Evolutionary conservation across 2,329 filamentous ascomycete species (phyloP).

Genomic region (Blastomyces percursus): DNA sequence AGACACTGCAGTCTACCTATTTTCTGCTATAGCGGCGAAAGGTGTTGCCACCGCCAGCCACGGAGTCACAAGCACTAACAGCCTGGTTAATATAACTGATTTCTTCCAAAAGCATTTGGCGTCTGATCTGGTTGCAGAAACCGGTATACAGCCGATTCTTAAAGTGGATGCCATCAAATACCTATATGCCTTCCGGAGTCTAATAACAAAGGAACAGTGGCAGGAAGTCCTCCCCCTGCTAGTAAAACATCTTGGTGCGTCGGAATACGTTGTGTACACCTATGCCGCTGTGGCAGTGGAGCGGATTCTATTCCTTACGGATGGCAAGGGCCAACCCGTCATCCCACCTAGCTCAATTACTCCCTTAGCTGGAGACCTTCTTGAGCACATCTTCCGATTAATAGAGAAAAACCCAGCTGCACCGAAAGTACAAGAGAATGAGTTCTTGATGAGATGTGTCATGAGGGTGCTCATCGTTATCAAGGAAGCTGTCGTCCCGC

Average conservation of each 20-base stretch:
- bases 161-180: constrained; percentile 99
- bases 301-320: constrained; percentile 71
- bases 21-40: constrained; percentile 86
- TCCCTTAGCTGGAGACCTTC: constrained; percentile 70
- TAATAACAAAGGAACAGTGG: constrained; percentile 87
- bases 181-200: constrained; percentile 91
- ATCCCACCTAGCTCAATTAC: constrained; percentile 71
- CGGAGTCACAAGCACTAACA: constrained; percentile 83
- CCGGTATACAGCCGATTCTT: constrained; percentile 65
- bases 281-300: constrained; percentile 97
- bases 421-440: constrained; percentile 94
- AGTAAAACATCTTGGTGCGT: constrained; percentile 78
- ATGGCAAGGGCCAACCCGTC: constrained; percentile 63
- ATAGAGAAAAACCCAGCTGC: constrained; percentile 76
- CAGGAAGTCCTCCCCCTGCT: constrained; percentile 77
- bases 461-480: constrained; percentile 96
- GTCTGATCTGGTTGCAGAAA: constrained; percentile 64
- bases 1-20: constrained; percentile 95
- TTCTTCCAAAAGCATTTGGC: constrained; percentile 94
- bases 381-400: constrained; percentile 81
- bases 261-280: constrained; percentile 94
- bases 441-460: constrained; percentile 96
- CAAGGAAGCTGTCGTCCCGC: constrained; percentile 63
- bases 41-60: constrained; percentile 76
- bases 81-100: constrained; percentile 76